Evolutionary conservation across 2,329 filamentous ascomycete species (phyloP), one percentile per base, ranked within the genome.

Genomic region (Rutstroemia sp.): DNA sequence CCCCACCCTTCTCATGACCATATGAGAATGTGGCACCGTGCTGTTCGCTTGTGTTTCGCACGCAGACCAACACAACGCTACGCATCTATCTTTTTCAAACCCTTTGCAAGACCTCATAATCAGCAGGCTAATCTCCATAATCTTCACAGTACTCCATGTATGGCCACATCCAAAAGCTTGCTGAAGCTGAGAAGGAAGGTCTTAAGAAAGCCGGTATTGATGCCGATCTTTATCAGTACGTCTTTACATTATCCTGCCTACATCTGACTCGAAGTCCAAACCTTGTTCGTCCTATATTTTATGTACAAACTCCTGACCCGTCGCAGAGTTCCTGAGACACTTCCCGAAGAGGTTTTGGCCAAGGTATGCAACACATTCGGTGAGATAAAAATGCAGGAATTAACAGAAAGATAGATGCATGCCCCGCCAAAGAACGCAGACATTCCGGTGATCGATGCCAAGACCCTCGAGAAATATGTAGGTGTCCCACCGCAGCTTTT

Each of bases 141-240:
- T 12, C 38, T 12, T 30, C 12, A 56, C 60, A 94, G 89, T 95
- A 95, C 78, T 95, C 90, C 65, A 88, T 91, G 82, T 95, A 94
- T 76, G 92, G 94, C 75, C 92, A 96, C 77, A 87, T 96, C 75
- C 77, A 80, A 74, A 76, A 85, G 71, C 74, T 96, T 67, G 94
- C 92, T 68, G 85, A 94, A 73, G 90, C 91, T 62, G 92, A 97
- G 79, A 88, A 92, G 80, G 84, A 81, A 69, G 94, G 94, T 71
- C 89, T 96, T 69, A 86, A 92, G 76, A 83, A 86, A 69, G 91
- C 90, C 62, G 94, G 94, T 63, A 92, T 92, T 63, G 76, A 78
- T 46, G 90, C 78, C 74, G 88, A 92, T 68, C 71, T 97, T 70
- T 96, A 78, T 69, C 54, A 57, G 58, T 59, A 49, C 39, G 58